A percentile compares a stretch with the other conserved stretches of the same genome.
phyloP scores from a whole-genome alignment of 805 yeast genomes.

The Candida golubevii region DNA sequence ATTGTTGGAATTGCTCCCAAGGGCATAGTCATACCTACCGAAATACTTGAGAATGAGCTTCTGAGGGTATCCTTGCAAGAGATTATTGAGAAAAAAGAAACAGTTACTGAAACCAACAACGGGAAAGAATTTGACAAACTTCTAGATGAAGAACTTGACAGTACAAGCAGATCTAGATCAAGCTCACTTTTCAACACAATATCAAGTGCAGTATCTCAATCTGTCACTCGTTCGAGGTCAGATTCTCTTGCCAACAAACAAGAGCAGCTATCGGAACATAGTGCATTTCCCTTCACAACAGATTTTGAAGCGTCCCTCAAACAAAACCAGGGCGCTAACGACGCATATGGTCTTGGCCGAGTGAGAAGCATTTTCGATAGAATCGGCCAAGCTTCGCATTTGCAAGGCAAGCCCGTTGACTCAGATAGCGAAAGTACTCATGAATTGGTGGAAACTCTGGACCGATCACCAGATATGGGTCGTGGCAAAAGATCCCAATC shows the following conservation, averaged over 20 bases:
- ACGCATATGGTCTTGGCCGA: conserved; percentile 24
- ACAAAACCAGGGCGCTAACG: conserved; percentile 5
- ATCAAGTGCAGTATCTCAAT: conserved; percentile 28
- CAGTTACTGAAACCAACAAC: not conserved
- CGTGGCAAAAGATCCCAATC: conserved; percentile 18
- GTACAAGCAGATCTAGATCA: conserved; percentile 31
- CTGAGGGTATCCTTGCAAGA: conserved; percentile 23
- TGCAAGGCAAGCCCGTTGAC: conserved; percentile 7
- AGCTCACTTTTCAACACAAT: conserved; percentile 37
- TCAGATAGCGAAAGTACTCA: conserved; percentile 1
- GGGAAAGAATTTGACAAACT: conserved; percentile 3
- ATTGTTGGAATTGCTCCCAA: conserved; percentile 24
- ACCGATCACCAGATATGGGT: conserved; percentile 3
- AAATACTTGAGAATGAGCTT: conserved; percentile 9
- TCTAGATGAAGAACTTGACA: conserved; percentile 12
- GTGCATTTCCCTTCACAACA: conserved; percentile 19
- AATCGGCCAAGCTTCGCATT: conserved; percentile 21
- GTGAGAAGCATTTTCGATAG: conserved; percentile 35
- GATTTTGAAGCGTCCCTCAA: conserved; percentile 19
- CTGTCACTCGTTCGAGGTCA: conserved; percentile 26
- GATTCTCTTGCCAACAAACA: conserved; percentile 25
- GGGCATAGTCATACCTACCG: conserved; percentile 7
- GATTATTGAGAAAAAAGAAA: conserved; percentile 18
- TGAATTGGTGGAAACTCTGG: conserved; percentile 1
- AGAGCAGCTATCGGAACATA: conserved; percentile 19